Conservation (phyloP, 179 eudicot species). For the Beta lomatogona region DNA sequence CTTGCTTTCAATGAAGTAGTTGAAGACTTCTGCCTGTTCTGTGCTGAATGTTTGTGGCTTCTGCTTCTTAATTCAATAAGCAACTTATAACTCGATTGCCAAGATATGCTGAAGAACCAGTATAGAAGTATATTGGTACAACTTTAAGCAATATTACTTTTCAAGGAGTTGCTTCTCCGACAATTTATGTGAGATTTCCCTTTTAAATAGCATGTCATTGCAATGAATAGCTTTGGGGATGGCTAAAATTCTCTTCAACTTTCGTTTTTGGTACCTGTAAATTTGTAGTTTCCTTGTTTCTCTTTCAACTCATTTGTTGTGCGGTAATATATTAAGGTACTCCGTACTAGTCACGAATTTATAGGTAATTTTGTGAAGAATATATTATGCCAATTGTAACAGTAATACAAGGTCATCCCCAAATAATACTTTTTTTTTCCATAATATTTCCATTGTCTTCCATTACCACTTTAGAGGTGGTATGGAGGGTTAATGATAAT, state of each 20-base stretch:
- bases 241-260: background rate
- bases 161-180: background rate
- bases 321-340: too few relatives aligned
- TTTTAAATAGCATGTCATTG: background rate
- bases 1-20: background rate
- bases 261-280: background rate
- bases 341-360: too few relatives aligned
- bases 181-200: too few relatives aligned
- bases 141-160: background rate
- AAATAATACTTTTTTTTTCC: too few relatives aligned
- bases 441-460: too few relatives aligned
- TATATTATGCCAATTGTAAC: too few relatives aligned
- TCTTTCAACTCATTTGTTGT: background rate
- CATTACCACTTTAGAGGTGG: too few relatives aligned
- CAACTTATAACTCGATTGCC: background rate
- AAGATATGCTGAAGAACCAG: background rate
- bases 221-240: background rate
- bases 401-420: too few relatives aligned
- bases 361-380: too few relatives aligned
- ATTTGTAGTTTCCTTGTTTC: background rate
- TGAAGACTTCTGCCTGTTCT: background rate
- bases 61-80: background rate
- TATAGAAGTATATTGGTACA: background rate
- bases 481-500: too few relatives aligned
- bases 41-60: background rate